Conservation (phyloP, 2,329 filamentous ascomycete genomes). For the Mariannaea elegans region DNA sequence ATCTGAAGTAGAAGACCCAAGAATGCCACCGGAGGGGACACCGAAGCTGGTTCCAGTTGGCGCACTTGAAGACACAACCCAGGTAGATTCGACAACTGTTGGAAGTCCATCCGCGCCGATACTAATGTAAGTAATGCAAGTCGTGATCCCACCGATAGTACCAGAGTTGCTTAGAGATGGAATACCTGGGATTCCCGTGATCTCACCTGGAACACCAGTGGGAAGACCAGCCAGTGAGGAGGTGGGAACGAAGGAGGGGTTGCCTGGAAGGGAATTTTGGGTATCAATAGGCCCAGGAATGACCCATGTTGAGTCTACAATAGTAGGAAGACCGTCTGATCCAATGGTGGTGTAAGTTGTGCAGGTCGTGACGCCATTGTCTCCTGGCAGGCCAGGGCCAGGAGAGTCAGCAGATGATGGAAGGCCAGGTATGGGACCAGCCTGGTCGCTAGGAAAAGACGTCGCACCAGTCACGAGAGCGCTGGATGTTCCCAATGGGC, state of each 20-base stretch:
- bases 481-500: conserved; percentile 26
- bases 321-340: conserved; percentile 37
- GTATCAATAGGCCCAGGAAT: conserved; percentile 35
- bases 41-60: conserved; percentile 30
- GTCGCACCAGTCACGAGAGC: conserved; percentile 26
- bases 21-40: conserved; percentile 28
- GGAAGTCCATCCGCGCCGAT: conserved; percentile 41
- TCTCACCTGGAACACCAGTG: conserved; percentile 35
- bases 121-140: conserved; percentile 43
- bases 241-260: conserved; percentile 33
- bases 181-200: conserved; percentile 22
- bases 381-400: conserved; percentile 19
- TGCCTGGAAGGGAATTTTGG: conserved; percentile 27
- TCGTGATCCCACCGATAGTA: conserved; percentile 30
- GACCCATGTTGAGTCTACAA: conserved; percentile 45
- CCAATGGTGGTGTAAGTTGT: conserved; percentile 38
- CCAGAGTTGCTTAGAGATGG: conserved; percentile 13
- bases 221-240: conserved; percentile 32
- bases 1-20: conserved; percentile 20
- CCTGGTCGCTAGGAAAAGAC: conserved; percentile 20
- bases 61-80: conserved; percentile 35
- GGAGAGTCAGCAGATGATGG: conserved; percentile 5
- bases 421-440: conserved; percentile 14
- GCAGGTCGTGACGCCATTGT: conserved; percentile 31
- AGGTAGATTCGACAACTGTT: conserved; percentile 44